Evolutionary conservation across 2,329 filamentous ascomycete genomes (phyloP), one percentile per base, ranked within the genome.

Genomic region (Anisogramma anomala): DNA sequence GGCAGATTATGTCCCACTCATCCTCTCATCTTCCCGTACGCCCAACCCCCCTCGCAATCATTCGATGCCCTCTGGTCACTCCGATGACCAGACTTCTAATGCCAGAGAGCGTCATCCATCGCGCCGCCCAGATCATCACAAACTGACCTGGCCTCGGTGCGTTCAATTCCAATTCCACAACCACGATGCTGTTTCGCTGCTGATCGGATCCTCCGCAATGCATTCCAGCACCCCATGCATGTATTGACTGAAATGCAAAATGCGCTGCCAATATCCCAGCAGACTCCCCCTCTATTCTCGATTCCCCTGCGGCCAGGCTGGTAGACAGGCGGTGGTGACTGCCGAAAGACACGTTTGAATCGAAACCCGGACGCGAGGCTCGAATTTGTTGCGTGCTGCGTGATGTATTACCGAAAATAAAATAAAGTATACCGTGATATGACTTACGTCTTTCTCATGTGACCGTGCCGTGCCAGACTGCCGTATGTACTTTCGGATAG

Each of bases 381-480:
- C 22, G 34, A 38, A 33, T 41, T 41, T 41, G 45, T 23, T 38
- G 45, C 22, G 33, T 41, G 41, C 33, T 32, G 30, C 18, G 30
- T 17, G 38, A 19, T 39, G 41, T 41, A 47, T 47, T 47, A 47
- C 37, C 45, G 43, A 39, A 47, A 46, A 44, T 47, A 47, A 43
- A 37, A 47, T 47, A 36, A 35, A 41, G 41, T 47, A 47, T 47
- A 39, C 36, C 34, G 45, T 39, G 36, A 43, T 40, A 41, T 41
- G 45, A 31, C n/a, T n/a, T n/a, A n/a, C 35, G 41, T 36, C 41
- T 36, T 32, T 30, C 32, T 20, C 31, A 25, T 32, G 36, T 41
- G 33, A 31, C 39, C 32, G 39, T 37, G 41, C 41, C 37, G 32
- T 43, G 45, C 45, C 45, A 44, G 42, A 31, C 41, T 44, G 34